These are phyloP conservation scores for Myriosclerotinia curreyana DNA, from an alignment of 2,329 filamentous ascomycete genomes.

Conservation along the genomic window DNA sequence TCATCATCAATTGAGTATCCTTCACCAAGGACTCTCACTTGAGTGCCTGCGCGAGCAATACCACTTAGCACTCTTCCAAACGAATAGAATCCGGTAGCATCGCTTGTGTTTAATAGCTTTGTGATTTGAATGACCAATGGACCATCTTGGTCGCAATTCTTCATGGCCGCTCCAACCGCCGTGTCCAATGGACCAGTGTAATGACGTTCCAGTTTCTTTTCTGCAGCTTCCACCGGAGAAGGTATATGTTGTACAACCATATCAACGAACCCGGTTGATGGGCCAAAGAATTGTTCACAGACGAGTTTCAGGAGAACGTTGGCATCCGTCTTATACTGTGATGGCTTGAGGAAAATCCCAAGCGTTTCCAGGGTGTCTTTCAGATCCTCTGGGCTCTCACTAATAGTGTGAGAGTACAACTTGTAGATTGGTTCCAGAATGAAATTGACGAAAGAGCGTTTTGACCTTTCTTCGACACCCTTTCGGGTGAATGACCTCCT, in stretches of 20 bases:
- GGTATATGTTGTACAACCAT: constrained; percentile 91
- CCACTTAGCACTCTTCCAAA: constrained; percentile 93
- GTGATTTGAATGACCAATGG: constrained; percentile 89
- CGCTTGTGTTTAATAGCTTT: constrained; percentile 85
- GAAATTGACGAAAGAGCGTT: constrained; percentile 89
- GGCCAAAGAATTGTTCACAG: constrained; percentile 93
- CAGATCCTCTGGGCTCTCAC: constrained; percentile 80
- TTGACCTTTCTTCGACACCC: constrained; percentile 72
- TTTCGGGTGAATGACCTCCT: constrained; percentile 92
- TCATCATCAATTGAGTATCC: constrained; percentile 96
- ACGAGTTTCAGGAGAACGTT: constrained; percentile 84
- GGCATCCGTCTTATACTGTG: constrained; percentile 86
- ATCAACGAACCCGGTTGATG: constrained; percentile 86
- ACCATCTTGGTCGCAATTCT: constrained; percentile 80
- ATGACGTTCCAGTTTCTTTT: constrained; percentile 74
- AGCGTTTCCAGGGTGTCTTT: constrained; percentile 74
- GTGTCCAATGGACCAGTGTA: constrained; percentile 89
- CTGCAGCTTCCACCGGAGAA: constrained; percentile 75
- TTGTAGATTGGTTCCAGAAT: constrained; percentile 97
- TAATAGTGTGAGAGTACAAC: constrained; percentile 91
- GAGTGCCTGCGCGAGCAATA: constrained; percentile 74
- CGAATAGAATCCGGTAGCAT: constrained; percentile 87
- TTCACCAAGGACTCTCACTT: constrained; percentile 89
- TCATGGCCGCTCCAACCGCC: constrained; percentile 76
- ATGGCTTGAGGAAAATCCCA: constrained; percentile 85